Evolutionary conservation across 1,284 basidiomycete species (phyloP), one percentile per base, ranked within the genome.

Genomic region (Sanghuangporus sanghuang): DNA sequence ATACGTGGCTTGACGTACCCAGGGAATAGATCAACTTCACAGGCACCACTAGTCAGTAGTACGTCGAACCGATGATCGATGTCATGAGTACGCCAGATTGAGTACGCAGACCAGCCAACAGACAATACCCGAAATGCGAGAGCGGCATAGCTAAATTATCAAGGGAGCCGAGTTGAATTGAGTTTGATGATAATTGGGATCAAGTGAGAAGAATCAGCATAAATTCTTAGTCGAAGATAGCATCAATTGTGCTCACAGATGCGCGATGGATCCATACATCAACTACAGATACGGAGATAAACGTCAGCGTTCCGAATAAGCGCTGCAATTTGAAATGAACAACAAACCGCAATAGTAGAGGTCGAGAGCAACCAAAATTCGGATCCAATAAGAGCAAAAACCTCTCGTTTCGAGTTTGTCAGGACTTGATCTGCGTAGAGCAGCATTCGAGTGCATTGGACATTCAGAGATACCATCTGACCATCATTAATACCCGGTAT

Each of bases 291-390:
- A 18, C 55, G 14, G 35, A 21, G 32, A 18, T 42, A 11, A 38
- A 54, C 32, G 39, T 46, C 9, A 59, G 14, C 35, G 39, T 27
- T 39, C 18, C 18, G n/a, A 27, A 12, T n/a, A 35, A 14, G 14
- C 32, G 36, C 36, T 32, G 36, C 9, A 0, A 38, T 59, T n/a
- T 36, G 18, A 23, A 42, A 18, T 14, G 56, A 18, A 4, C 7
- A 7, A 54, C 53, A 35, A 18, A 64, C 72, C 2, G 80, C 82
- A 56, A 81, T 74, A 12, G 81, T 67, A 1, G 84, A 84, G n/a
- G 86, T 76, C 0, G 75, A 77, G 35, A 86, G 75, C 4, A 86
- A 74, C 84, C 84, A 86, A 68, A 86, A 81, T 66, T 86, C 84
- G 5, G 83, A 73, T n/a, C 77, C 73, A 14, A 85, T 73, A 60